Percentiles rank a stretch among this genome's conserved stretches.
Conservation (phyloP, 176 grass and related monocot genomes). For the Aegilops sharonensis region DNA sequence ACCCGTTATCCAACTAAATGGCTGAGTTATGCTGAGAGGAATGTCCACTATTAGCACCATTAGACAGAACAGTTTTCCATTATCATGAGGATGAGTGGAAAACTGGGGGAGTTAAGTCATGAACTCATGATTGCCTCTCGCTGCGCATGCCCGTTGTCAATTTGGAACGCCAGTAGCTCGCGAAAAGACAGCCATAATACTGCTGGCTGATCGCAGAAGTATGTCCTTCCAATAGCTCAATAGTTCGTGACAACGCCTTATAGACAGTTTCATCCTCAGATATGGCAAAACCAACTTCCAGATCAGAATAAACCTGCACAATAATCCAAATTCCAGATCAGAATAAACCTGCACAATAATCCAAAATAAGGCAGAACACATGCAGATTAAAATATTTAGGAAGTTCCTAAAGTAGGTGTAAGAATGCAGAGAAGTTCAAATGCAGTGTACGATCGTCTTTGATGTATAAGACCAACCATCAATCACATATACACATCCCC, state of each 20-base stretch:
- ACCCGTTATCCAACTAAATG: constrained; percentile 9
- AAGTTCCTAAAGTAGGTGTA: neutral
- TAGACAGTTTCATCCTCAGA: constrained; percentile 68
- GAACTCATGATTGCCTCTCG: constrained; percentile 48
- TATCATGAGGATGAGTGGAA: neutral
- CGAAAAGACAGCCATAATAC: too few species aligned
- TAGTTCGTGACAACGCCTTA: constrained; percentile 6
- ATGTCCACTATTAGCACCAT: neutral
- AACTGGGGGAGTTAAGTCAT: constrained; percentile 9
- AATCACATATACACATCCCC: neutral
- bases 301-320: constrained; percentile 36
- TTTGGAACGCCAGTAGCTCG: too few species aligned
- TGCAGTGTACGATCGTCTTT: neutral
- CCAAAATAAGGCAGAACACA: constrained; percentile 13
- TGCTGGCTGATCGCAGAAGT: too few species aligned
- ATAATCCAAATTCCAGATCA: neutral
- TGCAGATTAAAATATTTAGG: constrained; percentile 13
- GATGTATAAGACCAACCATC: neutral
- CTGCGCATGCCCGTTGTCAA: constrained; percentile 12
- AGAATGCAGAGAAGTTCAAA: neutral
- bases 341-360: constrained; percentile 38
- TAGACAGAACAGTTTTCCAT: neutral
- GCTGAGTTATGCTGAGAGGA: neutral
- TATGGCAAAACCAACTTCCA: constrained; percentile 48
- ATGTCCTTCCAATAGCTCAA: too few species aligned